Base-by-base conservation (phyloP, 2,329 filamentous ascomycete species). In the Aspergillus sp. region DNA sequence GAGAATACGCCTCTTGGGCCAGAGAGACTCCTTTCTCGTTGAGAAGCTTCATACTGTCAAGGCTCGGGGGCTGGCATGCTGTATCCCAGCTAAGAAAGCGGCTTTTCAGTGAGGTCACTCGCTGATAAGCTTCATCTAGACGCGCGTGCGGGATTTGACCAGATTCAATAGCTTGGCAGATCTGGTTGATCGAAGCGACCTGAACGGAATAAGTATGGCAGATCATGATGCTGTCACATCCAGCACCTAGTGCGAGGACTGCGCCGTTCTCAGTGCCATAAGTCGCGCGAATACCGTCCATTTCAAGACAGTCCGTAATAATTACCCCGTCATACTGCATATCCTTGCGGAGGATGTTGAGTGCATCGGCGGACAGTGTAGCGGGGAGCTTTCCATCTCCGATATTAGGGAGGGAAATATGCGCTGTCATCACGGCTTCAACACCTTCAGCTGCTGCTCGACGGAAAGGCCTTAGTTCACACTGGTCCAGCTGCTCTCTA, bases 141-240 rank as follows among this genome's bases (percentile, higher is more conserved):
- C 65, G 61, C 4, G 62, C 50, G 40, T 60, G 47, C 1, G 65
- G 55, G 19, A 77, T 57, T 4, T 62, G 58, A 4, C 72, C 73
- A 20, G 65, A 66, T 38, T 67, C 62, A 0, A 74, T 61, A 14
- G 73, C 73, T 43, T 68, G 54, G 19, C 69, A 65, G 2, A 77
- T 68, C 24, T 63, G 58, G 35, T 74, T 61, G 16, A 76, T 74
- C 1, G 74, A 71, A 3, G 63, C 68, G 16, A 75, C 60, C 52
- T 77, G 74, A 33, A 71, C 67, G 5, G 65, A 60, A 50, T 71
- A 72, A 1, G 73, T 76, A 55, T 77, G 73, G 41, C 73, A 76
- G n/a, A 78, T 63, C 73, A 77, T 76, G 5, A 74, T 60, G 49
- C 71, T 76, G 51, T 78, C 75, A 45, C 69, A 70, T 17, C 76